Base-by-base conservation (phyloP, 768 basidiomycete species). In the Leccinellum luteum region DNA sequence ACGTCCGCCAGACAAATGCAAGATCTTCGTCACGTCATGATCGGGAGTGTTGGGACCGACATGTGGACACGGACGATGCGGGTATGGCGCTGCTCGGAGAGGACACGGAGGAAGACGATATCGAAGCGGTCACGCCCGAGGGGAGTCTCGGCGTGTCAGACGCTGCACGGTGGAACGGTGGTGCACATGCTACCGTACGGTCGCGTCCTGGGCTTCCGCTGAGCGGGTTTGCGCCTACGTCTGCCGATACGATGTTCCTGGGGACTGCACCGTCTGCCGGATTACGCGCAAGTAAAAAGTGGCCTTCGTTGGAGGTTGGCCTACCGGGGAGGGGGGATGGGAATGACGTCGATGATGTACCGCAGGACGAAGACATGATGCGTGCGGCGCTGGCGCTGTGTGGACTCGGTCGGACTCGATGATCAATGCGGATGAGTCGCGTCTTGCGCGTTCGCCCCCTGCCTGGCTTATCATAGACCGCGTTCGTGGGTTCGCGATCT, bases 321-420 rank as follows among this genome's bases (percentile, higher is more conserved):
- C 48, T 2, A 9, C 25, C 7, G 7, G 34, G 38, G 35, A 31
- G 34, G 12, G 45, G 52, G 15, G 13, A 17, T 0, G 49, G 35
- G 4, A 38, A 41, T n/a, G 44, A 15, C 3, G 21, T 23, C 25
- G 66, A 71, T 58, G 59, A 58, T 23, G 56, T 7, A 7, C 60
- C 58, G 66, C 78, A 80, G 47, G 84, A 87, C 67, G 82, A 86
- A 32, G 86, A 86, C 55, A 82, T 83, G 72, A 85, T 89, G 83
- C 81, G 81, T 59, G 87, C 86, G 23, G 87, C 87, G 27, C 73
- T 87, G 41, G 83, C 82, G 44, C 71, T 89, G 19, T 89, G 86
- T 67, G 86, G 87, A 32, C 74, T 79, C 35, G 73, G 78, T 38
- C 68, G 72, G 47, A 53, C 38, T 41, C 38, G 38, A 41, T 41